Base-by-base conservation (phyloP, 345 rosid species). In the Arabis hirsuta region DNA sequence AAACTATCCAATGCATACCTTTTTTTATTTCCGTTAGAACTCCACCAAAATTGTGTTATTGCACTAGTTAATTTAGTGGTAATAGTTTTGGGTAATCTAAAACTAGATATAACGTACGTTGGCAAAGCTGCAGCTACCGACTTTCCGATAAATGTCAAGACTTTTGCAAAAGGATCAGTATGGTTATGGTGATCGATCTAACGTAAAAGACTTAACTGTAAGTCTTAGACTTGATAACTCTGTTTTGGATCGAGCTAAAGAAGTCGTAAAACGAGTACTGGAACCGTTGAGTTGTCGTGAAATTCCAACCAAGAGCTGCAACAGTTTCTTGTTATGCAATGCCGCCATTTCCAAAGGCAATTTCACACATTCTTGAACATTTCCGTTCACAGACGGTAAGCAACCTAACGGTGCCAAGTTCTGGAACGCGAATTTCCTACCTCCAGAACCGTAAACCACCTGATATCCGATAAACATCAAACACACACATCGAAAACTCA, bases 341-440 rank as follows among this genome's bases (percentile, higher is more conserved):
- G 24, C 58, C 1, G 81, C 81, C 66, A 78, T 38, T 61, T 73
- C 77, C 0, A 72, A 61, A 38, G 81, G 78, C 57, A 78, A 20
- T 9, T 36, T 56, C 55, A 68, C 75, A 13, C 81, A 78, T 10
- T 68, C 64, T n/a, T 69, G 45, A 54, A 65, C 74, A 6, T 43
- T 41, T 12, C 77, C 74, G 1, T 73, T 78, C 56, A 73, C 67
- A 0, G 54, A 24, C 5, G 81, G 81, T 50, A 78, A 73, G 72
- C 81, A 78, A 68, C 78, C 81, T 8, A 78, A 62, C 8, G 81
- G 81, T 12, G 78, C 78, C 58, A 78, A 68, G 74, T 78, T 78
- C 11, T 78, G 81, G 9, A 78, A 68, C 12, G 74, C 78, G 32
- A 73, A 78, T 43, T 69, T 78, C 38, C 81, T 69, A 5, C 75